Evolutionary conservation across 169 alveolate genomes (phyloP).

Genomic region (Ichthyophthirius multifiliis): DNA sequence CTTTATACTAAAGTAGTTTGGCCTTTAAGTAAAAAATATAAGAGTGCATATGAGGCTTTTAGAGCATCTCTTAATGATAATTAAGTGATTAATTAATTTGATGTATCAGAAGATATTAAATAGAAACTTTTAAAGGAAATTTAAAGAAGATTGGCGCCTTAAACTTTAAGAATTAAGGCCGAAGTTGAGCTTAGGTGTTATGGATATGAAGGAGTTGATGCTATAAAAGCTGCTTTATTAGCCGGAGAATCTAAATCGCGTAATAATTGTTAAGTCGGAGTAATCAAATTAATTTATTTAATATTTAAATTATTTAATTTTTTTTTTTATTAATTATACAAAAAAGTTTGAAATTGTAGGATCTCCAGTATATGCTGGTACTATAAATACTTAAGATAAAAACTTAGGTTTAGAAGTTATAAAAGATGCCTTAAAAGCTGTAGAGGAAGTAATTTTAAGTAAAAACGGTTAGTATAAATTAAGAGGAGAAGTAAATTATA

Average conservation of each 20-base stretch:
- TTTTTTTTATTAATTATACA: not conserved
- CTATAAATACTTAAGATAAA: constrained; percentile 52
- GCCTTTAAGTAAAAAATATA: constrained; percentile 52
- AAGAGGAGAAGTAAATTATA: not conserved
- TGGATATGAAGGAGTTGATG: constrained; percentile 71
- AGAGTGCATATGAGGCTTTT: constrained; percentile 54
- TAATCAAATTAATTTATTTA: not conserved
- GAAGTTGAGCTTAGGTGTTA: constrained; percentile 71
- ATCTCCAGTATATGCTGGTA: constrained; percentile 70
- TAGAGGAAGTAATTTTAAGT: not conserved
- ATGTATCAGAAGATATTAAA: constrained; percentile 41
- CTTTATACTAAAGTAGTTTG: constrained; percentile 50
- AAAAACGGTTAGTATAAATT: not conserved
- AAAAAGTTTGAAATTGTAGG: constrained; percentile 65
- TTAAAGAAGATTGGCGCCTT: constrained; percentile 61
- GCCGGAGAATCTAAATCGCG: constrained; percentile 43
- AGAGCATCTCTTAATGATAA: constrained; percentile 34
- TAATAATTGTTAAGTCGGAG: constrained; percentile 28
- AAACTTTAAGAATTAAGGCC: constrained; percentile 65
- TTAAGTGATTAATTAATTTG: constrained; percentile 19
- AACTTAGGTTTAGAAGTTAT: constrained; percentile 33
- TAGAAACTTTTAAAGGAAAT: constrained; percentile 54
- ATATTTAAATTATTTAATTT: not conserved
- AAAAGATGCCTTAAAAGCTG: constrained; percentile 1
- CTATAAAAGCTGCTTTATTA: constrained; percentile 63